Percentiles rank a stretch among this genome's conserved stretches.
Evolutionary conservation across 148 eudicot genomes (phyloP).

Genomic region (Fallopia convolvulus): DNA sequence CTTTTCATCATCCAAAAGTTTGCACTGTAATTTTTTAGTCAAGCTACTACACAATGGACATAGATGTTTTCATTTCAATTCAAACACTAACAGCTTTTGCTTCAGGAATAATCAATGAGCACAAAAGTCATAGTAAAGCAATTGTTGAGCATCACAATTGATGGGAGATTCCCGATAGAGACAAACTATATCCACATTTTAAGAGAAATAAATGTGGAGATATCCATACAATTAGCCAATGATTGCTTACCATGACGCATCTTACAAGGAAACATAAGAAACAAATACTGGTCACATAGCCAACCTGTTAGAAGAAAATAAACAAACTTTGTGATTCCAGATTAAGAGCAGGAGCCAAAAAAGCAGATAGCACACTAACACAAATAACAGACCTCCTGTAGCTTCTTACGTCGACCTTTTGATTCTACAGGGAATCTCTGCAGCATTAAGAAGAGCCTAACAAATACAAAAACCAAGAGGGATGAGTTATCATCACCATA

Average conservation of each 20-base stretch:
- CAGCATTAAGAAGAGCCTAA: slow-evolving; percentile 94
- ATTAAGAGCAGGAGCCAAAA: not conserved
- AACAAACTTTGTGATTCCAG: not conserved
- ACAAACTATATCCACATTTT: not conserved
- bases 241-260: slow-evolving; percentile 75
- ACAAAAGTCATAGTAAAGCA: not conserved
- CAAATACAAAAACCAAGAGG: not conserved
- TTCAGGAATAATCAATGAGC: no score
- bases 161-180: not conserved
- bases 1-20: no score
- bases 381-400: slow-evolving; percentile 63
- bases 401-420: slow-evolving; percentile 88
- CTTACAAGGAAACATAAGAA: slow-evolving; percentile 81
- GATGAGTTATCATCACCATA: not conserved
- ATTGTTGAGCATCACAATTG: not conserved
- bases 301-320: slow-evolving; percentile 34
- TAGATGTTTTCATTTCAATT: no score
- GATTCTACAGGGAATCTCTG: slow-evolving; percentile 95
- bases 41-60: no score
- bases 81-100: no score
- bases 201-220: not conserved
- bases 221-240: not conserved
- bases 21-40: no score
- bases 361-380: not conserved
- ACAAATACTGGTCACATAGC: slow-evolving; percentile 93